Percentiles rank a stretch among this genome's conserved stretches.
Evolutionary conservation across 2,329 filamentous ascomycete species (phyloP).

Genomic region (Penicillium crustosum): DNA sequence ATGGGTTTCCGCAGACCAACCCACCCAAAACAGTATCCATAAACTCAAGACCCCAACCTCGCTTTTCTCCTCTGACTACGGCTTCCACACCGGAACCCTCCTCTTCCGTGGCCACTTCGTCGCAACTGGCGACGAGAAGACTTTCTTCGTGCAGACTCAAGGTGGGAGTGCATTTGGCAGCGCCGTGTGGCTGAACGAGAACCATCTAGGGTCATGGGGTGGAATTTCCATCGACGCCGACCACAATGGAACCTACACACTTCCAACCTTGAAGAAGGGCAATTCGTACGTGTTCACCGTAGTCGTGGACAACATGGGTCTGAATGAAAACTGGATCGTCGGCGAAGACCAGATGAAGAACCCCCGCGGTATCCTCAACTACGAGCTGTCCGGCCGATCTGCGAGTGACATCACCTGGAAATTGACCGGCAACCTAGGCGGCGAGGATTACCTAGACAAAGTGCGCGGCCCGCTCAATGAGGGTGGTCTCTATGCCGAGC

Average conservation of each 20-base stretch:
- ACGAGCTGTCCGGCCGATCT: constrained; percentile 41
- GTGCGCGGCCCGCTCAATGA: constrained; percentile 58
- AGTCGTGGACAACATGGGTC: constrained; percentile 70
- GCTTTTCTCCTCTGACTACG: constrained; percentile 71
- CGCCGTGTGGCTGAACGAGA: constrained; percentile 64
- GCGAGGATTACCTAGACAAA: constrained; percentile 55
- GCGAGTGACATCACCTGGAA: constrained; percentile 51
- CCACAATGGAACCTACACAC: constrained; percentile 57
- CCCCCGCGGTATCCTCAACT: constrained; percentile 56
- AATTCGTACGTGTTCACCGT: constrained; percentile 64
- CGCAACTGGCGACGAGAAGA: constrained; percentile 60
- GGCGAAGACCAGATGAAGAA: constrained; percentile 60
- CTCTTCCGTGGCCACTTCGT: constrained; percentile 70
- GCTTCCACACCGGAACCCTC: constrained; percentile 67
- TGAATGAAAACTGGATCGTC: constrained; percentile 65
- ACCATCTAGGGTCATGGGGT: constrained; percentile 63
- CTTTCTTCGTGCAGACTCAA: constrained; percentile 59
- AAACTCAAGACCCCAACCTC: constrained; percentile 63
- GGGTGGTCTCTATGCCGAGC: constrained; percentile 56
- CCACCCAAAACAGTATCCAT: constrained; percentile 60
- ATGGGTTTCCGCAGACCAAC: constrained; percentile 63
- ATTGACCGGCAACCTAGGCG: constrained; percentile 59
- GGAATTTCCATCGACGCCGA: constrained; percentile 54
- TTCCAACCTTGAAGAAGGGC: constrained; percentile 55
- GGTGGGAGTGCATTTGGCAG: constrained; percentile 68